phyloP scores from a whole-genome alignment of 2,329 filamentous ascomycete species.

The Aspergillus intermedius region DNA sequence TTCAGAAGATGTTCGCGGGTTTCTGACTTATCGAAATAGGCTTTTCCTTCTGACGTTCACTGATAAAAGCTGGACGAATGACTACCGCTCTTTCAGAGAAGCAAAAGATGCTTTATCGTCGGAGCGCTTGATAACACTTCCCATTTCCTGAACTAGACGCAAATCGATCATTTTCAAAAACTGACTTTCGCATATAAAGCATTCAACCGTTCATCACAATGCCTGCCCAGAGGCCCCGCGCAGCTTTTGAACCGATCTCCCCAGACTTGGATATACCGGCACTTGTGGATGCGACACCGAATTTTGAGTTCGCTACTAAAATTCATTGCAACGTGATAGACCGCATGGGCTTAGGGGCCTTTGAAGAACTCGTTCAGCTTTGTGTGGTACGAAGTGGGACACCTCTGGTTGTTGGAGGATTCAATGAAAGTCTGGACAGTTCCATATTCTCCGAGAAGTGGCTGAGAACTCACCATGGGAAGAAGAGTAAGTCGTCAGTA shows the following conservation, averaged over 20 bases:
- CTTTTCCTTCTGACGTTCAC: neutral
- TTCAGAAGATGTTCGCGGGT: neutral
- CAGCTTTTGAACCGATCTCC: constrained; percentile 85
- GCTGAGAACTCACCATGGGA: constrained; percentile 71
- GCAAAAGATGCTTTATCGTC: neutral
- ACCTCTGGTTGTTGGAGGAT: constrained; percentile 85
- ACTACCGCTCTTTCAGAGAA: neutral
- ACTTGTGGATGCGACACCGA: constrained; percentile 70
- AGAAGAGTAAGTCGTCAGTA: constrained; percentile 56
- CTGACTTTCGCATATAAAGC: neutral
- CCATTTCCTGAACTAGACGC: neutral
- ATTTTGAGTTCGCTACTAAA: constrained; percentile 80
- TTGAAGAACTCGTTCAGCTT: constrained; percentile 76
- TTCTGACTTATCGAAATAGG: neutral
- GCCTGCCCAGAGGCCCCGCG: constrained; percentile 72
- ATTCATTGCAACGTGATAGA: constrained; percentile 74
- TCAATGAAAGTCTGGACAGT: constrained; percentile 66
- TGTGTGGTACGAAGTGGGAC: constrained; percentile 81
- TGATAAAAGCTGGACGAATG: neutral
- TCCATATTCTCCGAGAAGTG: constrained; percentile 74
- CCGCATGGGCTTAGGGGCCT: constrained; percentile 66
- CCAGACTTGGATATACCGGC: constrained; percentile 72
- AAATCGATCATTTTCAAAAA: neutral
- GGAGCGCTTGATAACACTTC: neutral
- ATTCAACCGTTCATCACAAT: constrained; percentile 42